Evolutionary conservation across 2,329 filamentous ascomycete species (phyloP), one percentile per base, ranked within the genome.

Genomic region (Pseudocercospora macadamiae): DNA sequence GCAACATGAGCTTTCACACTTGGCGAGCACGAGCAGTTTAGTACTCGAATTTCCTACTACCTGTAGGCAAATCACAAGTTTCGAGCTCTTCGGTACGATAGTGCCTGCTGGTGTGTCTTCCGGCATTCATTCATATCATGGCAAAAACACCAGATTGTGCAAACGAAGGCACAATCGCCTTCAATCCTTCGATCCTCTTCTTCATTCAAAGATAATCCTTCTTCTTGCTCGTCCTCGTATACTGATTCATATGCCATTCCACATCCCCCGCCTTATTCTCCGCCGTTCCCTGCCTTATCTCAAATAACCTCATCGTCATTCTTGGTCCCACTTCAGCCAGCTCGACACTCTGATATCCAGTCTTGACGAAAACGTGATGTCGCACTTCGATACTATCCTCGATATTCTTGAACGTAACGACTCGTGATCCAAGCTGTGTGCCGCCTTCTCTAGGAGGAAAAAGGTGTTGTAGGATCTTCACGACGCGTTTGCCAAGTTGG

Each of bases 271-370:
- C 90, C 75, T 96, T 96, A 71, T 93, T 96, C 73, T 97, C 95
- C 60, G 97, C 79, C 3, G 93, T 96, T 14, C 95, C 93, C 54
- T 88, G 89, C 47, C 93, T 84, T 62, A 99, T 96, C 78, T 97
- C 91, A 72, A 97, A 99, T 54, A 92, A 80, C 66, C 91, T 83
- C 91, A 97, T 95, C n/a, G 92, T 96, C 91, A 97, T 96, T 57
- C 95, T 83, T 1, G 95, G 95, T 0, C 93, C 92, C 51, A 96
- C 91, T 74, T 96, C 92, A 12, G 90, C 88, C 68, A 96, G 77
- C 75, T 96, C 92, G 2, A 97, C 91, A 59, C 89, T 90, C 71
- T 96, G 88, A 71, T 93, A 95, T 0, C 90, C 89, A 0, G 95
- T 97, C 73, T 90, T 88, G 16, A 99, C 93, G 72, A 97, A 99